Evolutionary conservation across 1,284 basidiomycete species (phyloP), one percentile per base, ranked within the genome.

Genomic region (Heimioporus retisporus): DNA sequence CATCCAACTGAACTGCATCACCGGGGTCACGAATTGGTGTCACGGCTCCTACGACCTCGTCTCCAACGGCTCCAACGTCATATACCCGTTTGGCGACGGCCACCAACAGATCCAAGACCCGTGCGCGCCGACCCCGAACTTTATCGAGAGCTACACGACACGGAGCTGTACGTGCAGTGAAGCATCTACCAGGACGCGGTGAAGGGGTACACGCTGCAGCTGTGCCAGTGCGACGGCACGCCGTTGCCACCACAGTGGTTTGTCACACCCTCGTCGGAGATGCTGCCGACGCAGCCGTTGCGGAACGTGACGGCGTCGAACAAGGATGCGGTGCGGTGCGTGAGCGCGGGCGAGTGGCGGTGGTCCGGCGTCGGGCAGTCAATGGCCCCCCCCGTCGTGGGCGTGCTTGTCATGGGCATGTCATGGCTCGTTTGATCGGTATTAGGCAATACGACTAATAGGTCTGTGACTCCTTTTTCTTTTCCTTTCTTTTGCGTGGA

Each of bases 101-200:
- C 94, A 88, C 80, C 94, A 97, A 77, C 95, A 96, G 82, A 88
- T 97, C 58, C 95, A 98, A 83, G 92, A 96, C 72, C 90, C 94
- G 0, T 98, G 96, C 75, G 93, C 92, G 2, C 93, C 95, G 6
- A 83, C 87, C 10, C 95, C 95, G 40, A 95, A 96, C 78, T 90
- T 96, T 76, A 88, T 97, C 74, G 90, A 95, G 73, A 81, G 84
- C 65, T 97, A 95, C 86, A 92, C 82, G 75, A 86, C 70, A 91
- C 82, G 23, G 79, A 82, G 50, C 73, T 84, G 55, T 84, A 82
- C 72, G 8, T 62, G 43, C 60, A 55, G 11, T 86, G 83, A 82
- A 67, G 62, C 7, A 83, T 86, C 65, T 78, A 77, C 66, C 76
- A 79, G 67, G 84, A 86, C 51, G 58, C 74, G 0, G 66, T 77